Percentiles rank a stretch among this genome's conserved stretches.
Evolutionary conservation across 208 protist genomes (phyloP).

Genomic region (Leishmania martiniquensis): DNA sequence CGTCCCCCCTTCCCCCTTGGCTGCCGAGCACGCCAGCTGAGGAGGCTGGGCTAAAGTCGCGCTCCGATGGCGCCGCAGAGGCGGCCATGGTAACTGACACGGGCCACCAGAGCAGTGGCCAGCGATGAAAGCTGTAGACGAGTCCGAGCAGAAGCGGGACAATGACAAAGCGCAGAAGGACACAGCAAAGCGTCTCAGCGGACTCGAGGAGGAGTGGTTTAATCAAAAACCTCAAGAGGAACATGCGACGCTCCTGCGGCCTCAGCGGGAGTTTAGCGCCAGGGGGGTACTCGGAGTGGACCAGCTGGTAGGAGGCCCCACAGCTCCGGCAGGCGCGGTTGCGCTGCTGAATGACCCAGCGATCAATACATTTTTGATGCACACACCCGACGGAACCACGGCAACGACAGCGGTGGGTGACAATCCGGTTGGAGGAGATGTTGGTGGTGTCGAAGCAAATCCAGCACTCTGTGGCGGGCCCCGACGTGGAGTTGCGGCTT

Average conservation of each 20-base stretch:
- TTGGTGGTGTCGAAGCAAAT: constrained; percentile 56
- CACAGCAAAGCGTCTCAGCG: constrained; percentile 9
- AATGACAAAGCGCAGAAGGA: constrained; percentile 33
- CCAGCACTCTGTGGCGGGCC: constrained; percentile 52
- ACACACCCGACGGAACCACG: constrained; percentile 62
- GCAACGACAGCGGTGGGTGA: constrained; percentile 58
- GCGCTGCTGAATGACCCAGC: constrained; percentile 63
- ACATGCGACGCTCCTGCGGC: constrained; percentile 14
- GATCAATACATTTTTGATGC: constrained; percentile 71
- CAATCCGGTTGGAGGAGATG: constrained; percentile 47
- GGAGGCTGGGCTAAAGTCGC: neutral
- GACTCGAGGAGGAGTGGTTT: constrained; percentile 23
- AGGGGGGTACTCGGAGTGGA: constrained; percentile 31
- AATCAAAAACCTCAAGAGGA: constrained; percentile 17
- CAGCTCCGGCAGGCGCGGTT: constrained; percentile 60
- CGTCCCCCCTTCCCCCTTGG: neutral
- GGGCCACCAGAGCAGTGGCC: constrained; percentile 16
- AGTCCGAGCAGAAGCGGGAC: constrained; percentile 31
- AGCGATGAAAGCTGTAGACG: constrained; percentile 25
- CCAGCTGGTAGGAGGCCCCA: constrained; percentile 45
- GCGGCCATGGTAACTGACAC: neutral
- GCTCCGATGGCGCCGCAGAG: neutral
- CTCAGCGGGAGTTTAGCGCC: constrained; percentile 17
- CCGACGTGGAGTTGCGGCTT: neutral
- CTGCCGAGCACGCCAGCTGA: neutral